Evolutionary conservation across 148 eudicot species (phyloP).

Genomic region (Silene uniflora): DNA sequence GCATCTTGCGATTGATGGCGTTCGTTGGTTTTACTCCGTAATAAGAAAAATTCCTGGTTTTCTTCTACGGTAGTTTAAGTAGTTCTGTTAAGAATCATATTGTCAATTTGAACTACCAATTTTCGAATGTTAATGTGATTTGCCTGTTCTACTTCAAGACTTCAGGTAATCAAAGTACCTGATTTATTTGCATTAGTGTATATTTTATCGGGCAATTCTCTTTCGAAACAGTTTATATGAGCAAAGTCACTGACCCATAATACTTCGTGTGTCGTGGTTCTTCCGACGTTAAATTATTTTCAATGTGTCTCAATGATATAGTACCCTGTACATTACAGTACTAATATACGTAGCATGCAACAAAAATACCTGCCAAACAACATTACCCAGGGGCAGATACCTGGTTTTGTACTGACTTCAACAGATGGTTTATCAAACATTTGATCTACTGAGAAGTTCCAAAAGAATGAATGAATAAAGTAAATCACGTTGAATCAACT

Average conservation of each 20-base stretch:
- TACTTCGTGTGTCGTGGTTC: background rate
- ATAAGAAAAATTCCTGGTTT: too few relatives aligned
- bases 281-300: too few relatives aligned
- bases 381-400: background rate
- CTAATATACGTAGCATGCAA: background rate
- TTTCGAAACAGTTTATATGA: background rate
- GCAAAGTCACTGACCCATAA: too few relatives aligned
- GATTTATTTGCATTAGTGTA: background rate
- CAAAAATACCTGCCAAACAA: background rate
- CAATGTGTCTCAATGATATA: too few relatives aligned
- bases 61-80: too few relatives aligned
- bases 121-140: too few relatives aligned
- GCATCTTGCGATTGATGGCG: background rate
- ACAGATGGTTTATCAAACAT: background rate
- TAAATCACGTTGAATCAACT: background rate
- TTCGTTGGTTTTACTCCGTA: background rate
- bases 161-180: background rate
- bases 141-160: too few relatives aligned
- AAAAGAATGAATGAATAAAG: background rate
- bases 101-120: too few relatives aligned
- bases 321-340: too few relatives aligned
- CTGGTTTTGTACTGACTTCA: too few relatives aligned
- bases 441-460: background rate
- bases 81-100: background rate
- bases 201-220: background rate